Base-by-base conservation (phyloP, 768 basidiomycete genomes). In the Pisolithus microcarpus region DNA sequence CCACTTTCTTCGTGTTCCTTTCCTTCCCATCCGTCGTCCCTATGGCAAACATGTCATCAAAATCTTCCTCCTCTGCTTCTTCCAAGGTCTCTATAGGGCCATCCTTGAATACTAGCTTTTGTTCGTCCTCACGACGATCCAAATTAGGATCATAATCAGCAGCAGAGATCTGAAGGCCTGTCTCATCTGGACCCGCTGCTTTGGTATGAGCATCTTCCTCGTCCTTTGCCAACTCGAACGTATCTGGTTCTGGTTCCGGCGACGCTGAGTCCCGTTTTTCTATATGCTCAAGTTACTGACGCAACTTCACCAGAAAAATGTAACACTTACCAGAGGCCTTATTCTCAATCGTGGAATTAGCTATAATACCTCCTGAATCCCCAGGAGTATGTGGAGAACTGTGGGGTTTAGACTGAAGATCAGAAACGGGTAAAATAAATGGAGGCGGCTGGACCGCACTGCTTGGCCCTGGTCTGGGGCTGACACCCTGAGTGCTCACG, bases 31-130 rank as follows among this genome's bases (percentile, higher is more conserved):
- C 72, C 2, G 68, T 56, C 3, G 60, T 55, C 18, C 71, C 74
- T 19, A 89, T 75, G 21, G 91, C 85, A 60, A 98, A 98, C 93
- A 99, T 97, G 65, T 97, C 95, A 55, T 95, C 91, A 1, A 95
- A 77, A 34, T 93, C 90, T 3, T 91, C 89, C 11, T 90, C 88
- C 10, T 84, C 85, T 2, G 78, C 80, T 24, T 79, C 64, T 50
- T 80, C 77, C 10, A 75, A 65, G 49, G 73, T 75, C 39, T 75
- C 75, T 23, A 72, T 62, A 2, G 67, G 62, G 48, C 69, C 67
- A 18, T 60, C 70, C 30, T 72, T 71, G 26, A 71, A 65, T 30
- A 82, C 76, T 18, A 85, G 79, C 56, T 81, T 81, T 52, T 82
- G 82, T 54, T 91, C 88, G 55, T 94, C 91, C 62, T 90, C 89